These are phyloP conservation scores for Helicostylum pulchrum DNA, from an alignment of 192 early-diverging fungal species.

Conservation along the genomic window DNA sequence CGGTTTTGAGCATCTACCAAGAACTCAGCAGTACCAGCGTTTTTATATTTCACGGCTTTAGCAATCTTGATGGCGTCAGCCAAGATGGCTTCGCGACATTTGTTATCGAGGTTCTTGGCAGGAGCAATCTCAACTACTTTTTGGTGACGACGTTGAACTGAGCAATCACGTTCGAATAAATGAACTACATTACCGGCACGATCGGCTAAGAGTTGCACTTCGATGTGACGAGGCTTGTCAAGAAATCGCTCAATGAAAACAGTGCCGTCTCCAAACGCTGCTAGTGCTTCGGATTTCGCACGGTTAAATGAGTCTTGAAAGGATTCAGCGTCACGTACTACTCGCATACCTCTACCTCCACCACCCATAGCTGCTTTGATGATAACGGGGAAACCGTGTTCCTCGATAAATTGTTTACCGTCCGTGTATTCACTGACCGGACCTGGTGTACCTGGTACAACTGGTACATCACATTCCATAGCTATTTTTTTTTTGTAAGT, in stretches of 20 bases:
- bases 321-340: conserved; percentile 68
- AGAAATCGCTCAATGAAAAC: conserved; percentile 21
- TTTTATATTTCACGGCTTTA: conserved; percentile 46
- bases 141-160: conserved; percentile 63
- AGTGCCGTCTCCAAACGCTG: conserved; percentile 93
- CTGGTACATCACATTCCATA: conserved; percentile 71
- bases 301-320: conserved; percentile 75
- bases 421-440: conserved; percentile 62
- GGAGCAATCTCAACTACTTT: conserved; percentile 64
- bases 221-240: background rate
- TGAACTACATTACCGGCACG: conserved; percentile 53
- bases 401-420: conserved; percentile 65
- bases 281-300: conserved; percentile 77
- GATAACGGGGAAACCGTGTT: conserved; percentile 87
- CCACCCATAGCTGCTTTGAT: conserved; percentile 92
- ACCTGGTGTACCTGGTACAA: conserved; percentile 89
- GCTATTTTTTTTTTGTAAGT: conserved; percentile 39
- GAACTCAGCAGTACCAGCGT: conserved; percentile 65
- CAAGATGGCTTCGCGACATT: conserved; percentile 44
- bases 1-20: conserved; percentile 48
- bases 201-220: conserved; percentile 60
- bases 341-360: conserved; percentile 95
- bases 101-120: conserved; percentile 46
- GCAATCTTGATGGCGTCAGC: conserved; percentile 49
- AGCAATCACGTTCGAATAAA: conserved; percentile 62